phyloP scores from a whole-genome alignment of 2,329 filamentous ascomycete genomes.

The Emydomyces testavorans region DNA sequence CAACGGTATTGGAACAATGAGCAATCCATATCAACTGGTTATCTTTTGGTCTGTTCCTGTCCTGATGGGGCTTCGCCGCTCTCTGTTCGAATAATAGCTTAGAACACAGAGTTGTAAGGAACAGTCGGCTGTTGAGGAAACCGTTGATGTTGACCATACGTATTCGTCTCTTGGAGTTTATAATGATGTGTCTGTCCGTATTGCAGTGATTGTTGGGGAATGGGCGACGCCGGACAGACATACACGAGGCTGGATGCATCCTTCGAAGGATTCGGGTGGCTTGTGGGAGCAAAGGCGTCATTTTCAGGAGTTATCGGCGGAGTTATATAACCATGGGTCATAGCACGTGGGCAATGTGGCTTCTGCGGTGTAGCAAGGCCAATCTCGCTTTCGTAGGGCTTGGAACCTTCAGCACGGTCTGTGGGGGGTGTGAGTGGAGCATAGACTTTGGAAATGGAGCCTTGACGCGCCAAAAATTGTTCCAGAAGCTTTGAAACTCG shows the following conservation, averaged over 20 bases:
- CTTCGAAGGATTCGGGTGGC: slow-evolving; percentile 27
- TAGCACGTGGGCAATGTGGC: slow-evolving; percentile 24
- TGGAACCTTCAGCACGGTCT: slow-evolving; percentile 29
- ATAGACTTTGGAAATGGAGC: slow-evolving; percentile 41
- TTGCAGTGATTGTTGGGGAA: slow-evolving; percentile 28
- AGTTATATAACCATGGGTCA: slow-evolving; percentile 37
- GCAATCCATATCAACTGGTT: slow-evolving; percentile 5
- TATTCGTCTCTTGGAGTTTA: slow-evolving; percentile 25
- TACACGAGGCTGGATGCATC: slow-evolving; percentile 18
- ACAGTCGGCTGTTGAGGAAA: slow-evolving; percentile 27
- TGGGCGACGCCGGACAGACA: slow-evolving; percentile 30
- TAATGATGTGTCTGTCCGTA: slow-evolving; percentile 30
- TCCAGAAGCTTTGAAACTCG: slow-evolving; percentile 54
- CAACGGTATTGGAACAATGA: slow-evolving; percentile 17
- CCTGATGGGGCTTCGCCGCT: background rate
- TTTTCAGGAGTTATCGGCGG: slow-evolving; percentile 39
- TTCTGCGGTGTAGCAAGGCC: slow-evolving; percentile 37
- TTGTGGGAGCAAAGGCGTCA: slow-evolving; percentile 30
- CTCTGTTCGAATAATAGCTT: background rate
- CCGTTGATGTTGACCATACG: slow-evolving; percentile 27
- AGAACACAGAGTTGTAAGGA: slow-evolving; percentile 23
- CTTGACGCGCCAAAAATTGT: slow-evolving; percentile 54
- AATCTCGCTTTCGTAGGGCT: slow-evolving; percentile 32
- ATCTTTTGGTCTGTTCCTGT: no score
- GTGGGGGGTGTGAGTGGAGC: slow-evolving; percentile 33